These are phyloP conservation scores for Claviceps sp. DNA, from an alignment of 2,329 filamentous ascomycete genomes.

Conservation along the genomic window DNA sequence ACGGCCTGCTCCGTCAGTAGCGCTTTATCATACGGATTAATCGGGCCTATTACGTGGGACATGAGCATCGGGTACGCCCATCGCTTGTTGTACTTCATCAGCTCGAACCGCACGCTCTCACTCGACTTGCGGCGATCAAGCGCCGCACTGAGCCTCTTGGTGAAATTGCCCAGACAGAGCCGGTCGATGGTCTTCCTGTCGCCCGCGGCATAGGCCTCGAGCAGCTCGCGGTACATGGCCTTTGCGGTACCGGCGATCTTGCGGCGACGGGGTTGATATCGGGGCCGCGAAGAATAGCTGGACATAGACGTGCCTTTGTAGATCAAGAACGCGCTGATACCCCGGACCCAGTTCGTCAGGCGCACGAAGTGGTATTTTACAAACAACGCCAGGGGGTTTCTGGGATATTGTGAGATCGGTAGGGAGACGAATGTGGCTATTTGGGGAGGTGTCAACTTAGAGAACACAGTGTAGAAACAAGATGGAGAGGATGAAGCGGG, in stretches of 20 bases:
- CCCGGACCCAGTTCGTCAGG: slow-evolving; percentile 21
- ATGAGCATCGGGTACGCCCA: slow-evolving; percentile 34
- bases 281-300: slow-evolving; percentile 25
- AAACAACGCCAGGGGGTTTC: slow-evolving; percentile 16
- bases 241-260: slow-evolving; percentile 39
- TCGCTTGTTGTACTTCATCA: slow-evolving; percentile 34
- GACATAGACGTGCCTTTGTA: slow-evolving; percentile 34
- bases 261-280: slow-evolving; percentile 28
- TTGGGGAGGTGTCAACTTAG: background rate
- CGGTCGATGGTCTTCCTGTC: slow-evolving; percentile 36
- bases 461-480: background rate
- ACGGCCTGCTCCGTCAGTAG: slow-evolving; percentile 36
- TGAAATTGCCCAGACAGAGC: slow-evolving; percentile 41
- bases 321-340: slow-evolving; percentile 21
- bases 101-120: slow-evolving; percentile 38
- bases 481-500: background rate
- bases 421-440: slow-evolving; percentile 36
- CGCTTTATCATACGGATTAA: slow-evolving; percentile 29
- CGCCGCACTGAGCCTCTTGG: slow-evolving; percentile 34
- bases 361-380: slow-evolving; percentile 24
- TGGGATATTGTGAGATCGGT: slow-evolving; percentile 22
- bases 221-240: slow-evolving; percentile 47
- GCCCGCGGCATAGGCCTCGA: slow-evolving; percentile 45
- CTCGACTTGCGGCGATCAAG: slow-evolving; percentile 36
- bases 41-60: slow-evolving; percentile 37